A percentile compares a stretch with the other conserved stretches of the same genome.
These are phyloP conservation scores for Alliaria petiolata DNA, from an alignment of 345 rosid genomes.

Conservation along the genomic window DNA sequence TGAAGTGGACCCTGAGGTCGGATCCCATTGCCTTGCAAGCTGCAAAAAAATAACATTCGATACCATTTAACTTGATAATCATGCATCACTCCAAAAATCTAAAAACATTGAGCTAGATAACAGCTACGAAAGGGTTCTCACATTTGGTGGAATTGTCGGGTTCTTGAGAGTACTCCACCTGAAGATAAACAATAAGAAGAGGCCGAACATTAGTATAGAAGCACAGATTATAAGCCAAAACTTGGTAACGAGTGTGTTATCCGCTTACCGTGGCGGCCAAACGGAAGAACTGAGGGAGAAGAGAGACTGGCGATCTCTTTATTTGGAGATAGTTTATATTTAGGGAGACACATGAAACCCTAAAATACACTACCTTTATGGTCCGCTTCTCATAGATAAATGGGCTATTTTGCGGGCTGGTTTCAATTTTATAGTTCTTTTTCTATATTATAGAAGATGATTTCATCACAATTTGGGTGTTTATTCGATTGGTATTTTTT, in stretches of 20 bases:
- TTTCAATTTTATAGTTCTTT: too few species aligned
- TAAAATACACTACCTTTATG: not conserved
- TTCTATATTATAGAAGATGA: too few species aligned
- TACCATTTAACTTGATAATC: not conserved
- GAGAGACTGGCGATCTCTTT: not conserved
- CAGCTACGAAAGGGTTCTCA: not conserved
- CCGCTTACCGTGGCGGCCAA: constrained; percentile 21
- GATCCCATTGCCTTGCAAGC: constrained; percentile 97
- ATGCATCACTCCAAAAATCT: not conserved
- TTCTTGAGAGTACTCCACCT: constrained; percentile 97
- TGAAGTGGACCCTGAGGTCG: constrained; percentile 92
- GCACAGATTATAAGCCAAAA: not conserved
- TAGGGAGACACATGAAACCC: constrained; percentile 14
- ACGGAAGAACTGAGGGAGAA: not conserved
- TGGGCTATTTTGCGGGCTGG: not conserved
- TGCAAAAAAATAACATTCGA: constrained; percentile 24
- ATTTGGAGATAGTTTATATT: not conserved
- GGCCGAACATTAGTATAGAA: not conserved
- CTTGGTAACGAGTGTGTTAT: not conserved
- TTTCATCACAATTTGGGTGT: too few species aligned
- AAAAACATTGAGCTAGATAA: not conserved
- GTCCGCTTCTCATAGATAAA: not conserved
- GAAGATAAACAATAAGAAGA: not conserved
- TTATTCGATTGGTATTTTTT: too few species aligned
- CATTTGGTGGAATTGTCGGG: constrained; percentile 94